These are phyloP conservation scores for Pisolithus sp. DNA, from an alignment of 768 basidiomycete species.

Conservation along the genomic window DNA sequence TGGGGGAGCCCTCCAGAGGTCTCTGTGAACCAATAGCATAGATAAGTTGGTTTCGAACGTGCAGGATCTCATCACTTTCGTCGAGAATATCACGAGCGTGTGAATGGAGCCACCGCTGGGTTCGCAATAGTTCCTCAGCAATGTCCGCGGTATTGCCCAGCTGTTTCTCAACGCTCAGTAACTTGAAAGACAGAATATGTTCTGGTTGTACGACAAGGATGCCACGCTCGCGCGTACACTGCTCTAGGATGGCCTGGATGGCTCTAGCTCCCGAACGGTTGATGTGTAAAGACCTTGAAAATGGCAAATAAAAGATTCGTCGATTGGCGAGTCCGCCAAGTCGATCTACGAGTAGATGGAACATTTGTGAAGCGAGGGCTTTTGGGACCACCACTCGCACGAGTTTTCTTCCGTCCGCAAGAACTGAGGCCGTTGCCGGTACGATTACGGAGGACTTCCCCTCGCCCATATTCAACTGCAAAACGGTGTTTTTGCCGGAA, in stretches of 20 bases:
- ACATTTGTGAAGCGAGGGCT: slow-evolving; percentile 22
- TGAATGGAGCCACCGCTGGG: slow-evolving; percentile 21
- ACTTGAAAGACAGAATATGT: slow-evolving; percentile 25
- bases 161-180: slow-evolving; percentile 25
- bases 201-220: slow-evolving; percentile 27
- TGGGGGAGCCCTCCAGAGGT: slow-evolving; percentile 33
- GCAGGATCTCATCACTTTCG: slow-evolving; percentile 30
- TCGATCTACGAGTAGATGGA: slow-evolving; percentile 20
- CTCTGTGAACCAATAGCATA: slow-evolving; percentile 36
- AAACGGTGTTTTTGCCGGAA: slow-evolving; percentile 11
- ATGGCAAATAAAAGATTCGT: slow-evolving; percentile 23
- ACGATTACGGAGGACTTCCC: slow-evolving; percentile 32
- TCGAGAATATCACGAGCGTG: slow-evolving; percentile 24
- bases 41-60: slow-evolving; percentile 40
- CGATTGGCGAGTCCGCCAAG: slow-evolving; percentile 23
- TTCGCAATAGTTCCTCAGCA: slow-evolving; percentile 17
- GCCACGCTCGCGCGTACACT: slow-evolving; percentile 16
- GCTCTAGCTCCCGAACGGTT: slow-evolving; percentile 2
- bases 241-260: slow-evolving; percentile 6
- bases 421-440: slow-evolving; percentile 16
- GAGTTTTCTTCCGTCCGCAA: slow-evolving; percentile 18
- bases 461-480: slow-evolving; percentile 30
- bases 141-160: slow-evolving; percentile 3
- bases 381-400: slow-evolving; percentile 26
- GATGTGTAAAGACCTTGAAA: slow-evolving; percentile 13